A percentile compares a stretch with the other conserved stretches of the same genome.
Conservation (phyloP, 2,329 filamentous ascomycete genomes). For the Fusarium sp. region DNA sequence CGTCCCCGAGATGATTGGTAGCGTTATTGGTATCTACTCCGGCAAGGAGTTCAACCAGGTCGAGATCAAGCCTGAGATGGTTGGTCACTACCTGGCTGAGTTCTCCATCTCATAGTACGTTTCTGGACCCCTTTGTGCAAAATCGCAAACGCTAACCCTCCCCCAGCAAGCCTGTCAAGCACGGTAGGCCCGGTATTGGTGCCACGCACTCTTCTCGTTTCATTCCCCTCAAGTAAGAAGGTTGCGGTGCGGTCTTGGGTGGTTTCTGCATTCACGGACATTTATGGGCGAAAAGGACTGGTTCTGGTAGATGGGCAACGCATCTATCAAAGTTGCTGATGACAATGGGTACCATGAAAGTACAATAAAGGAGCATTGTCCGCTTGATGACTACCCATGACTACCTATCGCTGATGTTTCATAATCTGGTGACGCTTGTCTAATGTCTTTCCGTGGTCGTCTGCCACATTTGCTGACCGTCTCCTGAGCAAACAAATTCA, state of each 20-base stretch:
- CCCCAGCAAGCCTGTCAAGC: constrained; percentile 97
- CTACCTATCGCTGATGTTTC: constrained; percentile 24
- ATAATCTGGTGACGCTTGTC: constrained; percentile 13
- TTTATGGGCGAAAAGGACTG: constrained; percentile 67
- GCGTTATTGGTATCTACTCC: constrained; percentile 98
- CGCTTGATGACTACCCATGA: constrained; percentile 44
- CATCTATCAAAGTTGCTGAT: constrained; percentile 58
- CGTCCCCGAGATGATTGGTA: constrained; percentile 99
- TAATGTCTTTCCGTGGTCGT: background rate
- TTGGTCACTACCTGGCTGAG: constrained; percentile 98
- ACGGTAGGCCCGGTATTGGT: constrained; percentile 99
- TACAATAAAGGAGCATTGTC: constrained; percentile 56
- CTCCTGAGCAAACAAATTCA: background rate
- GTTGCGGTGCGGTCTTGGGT: constrained; percentile 56
- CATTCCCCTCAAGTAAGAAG: constrained; percentile 99
- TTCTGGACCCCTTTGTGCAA: background rate
- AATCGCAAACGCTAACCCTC: constrained; percentile 58
- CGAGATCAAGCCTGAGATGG: constrained; percentile 99
- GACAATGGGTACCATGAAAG: constrained; percentile 58
- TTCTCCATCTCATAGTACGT: constrained; percentile 99
- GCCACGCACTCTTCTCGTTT: constrained; percentile 99
- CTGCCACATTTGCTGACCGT: background rate
- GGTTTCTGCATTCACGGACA: constrained; percentile 69
- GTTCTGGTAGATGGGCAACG: constrained; percentile 62
- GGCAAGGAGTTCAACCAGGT: constrained; percentile 99